Base-by-base conservation (phyloP, 2,329 filamentous ascomycete genomes). In the Stemphylium lycopersici region DNA sequence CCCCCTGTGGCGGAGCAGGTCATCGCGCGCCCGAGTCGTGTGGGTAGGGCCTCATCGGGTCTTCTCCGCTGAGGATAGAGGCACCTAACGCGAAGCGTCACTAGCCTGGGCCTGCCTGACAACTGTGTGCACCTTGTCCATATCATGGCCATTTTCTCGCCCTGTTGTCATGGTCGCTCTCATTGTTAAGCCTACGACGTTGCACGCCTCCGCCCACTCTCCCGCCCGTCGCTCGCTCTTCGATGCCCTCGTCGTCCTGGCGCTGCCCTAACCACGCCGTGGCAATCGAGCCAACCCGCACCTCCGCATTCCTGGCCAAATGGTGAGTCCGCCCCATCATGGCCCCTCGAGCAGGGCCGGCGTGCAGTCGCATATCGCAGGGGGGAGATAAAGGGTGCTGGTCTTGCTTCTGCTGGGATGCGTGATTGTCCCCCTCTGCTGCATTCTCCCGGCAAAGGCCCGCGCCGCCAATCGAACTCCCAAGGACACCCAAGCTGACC, bases 401-500 rank as follows among this genome's bases (percentile, higher is more conserved):
- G n/a, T 26, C 31, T 20, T 41, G 22, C 38, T 26, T 13, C 20
- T 41, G 18, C 33, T 22, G 33, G 36, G 24, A 33, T 18, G 12
- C 39, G 10, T 41, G 29, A 38, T 45, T 45, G 20, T 38, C 47
- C 18, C 20, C 40, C 47, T 34, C 46, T 40, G 31, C 54, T 42
- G 39, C 38, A 31, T 38, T 36, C 39, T 46, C 40, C 57, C 50
- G 52, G 50, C 47, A 48, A 37, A 48, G 39, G 47, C 42, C 52
- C 52, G 52, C 48, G 44, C 40, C 41, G 40, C 52, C 47, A 44
- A 51, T 26, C 29, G 39, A 34, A 37, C 47, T 32, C 22, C 37
- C 49, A 18, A 41, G 39, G 36, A 45, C 31, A 22, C 49, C 49
- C 41, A 66, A 61, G 37, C 73, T 76, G 63, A 75, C 71, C 45